Evolutionary conservation across 345 rosid genomes (phyloP).

Genomic region (Rhodomyrtus tomentosa): DNA sequence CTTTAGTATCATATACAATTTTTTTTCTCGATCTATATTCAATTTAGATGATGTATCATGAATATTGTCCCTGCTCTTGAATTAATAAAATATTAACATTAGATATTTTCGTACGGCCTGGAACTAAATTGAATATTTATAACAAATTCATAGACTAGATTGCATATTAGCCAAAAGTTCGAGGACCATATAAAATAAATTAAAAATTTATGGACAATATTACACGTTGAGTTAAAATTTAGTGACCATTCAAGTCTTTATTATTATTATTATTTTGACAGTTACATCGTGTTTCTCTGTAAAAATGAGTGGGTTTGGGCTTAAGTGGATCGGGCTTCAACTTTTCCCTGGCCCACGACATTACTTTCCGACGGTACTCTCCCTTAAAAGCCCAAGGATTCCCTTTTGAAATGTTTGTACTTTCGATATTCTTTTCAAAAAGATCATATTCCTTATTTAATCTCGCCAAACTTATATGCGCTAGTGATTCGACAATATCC

Average conservation of each 20-base stretch:
- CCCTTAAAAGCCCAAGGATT: neutral
- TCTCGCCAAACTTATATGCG: neutral
- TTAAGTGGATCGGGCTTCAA: neutral
- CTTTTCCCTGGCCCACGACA: neutral
- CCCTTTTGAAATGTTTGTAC: neutral
- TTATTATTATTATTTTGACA: too few species aligned
- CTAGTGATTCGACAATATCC: neutral
- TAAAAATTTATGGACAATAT: accelerated
- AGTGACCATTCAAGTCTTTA: neutral
- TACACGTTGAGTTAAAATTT: accelerated
- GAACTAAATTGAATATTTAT: accelerated
- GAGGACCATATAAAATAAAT: neutral
- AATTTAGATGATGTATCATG: neutral
- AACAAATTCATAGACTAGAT: accelerated
- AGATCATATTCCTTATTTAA: neutral
- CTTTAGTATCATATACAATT: too few species aligned
- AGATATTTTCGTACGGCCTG: neutral
- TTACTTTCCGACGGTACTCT: neutral
- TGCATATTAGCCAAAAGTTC: too few species aligned
- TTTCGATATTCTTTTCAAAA: neutral
- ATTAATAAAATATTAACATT: accelerated
- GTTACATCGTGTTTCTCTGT: neutral
- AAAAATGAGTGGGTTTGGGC: neutral
- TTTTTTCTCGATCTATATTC: neutral
- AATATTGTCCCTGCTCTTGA: neutral